Evolutionary conservation across 2,329 filamentous ascomycete species (phyloP), one percentile per base, ranked within the genome.

Genomic region (Chalaropsis thielavioides): DNA sequence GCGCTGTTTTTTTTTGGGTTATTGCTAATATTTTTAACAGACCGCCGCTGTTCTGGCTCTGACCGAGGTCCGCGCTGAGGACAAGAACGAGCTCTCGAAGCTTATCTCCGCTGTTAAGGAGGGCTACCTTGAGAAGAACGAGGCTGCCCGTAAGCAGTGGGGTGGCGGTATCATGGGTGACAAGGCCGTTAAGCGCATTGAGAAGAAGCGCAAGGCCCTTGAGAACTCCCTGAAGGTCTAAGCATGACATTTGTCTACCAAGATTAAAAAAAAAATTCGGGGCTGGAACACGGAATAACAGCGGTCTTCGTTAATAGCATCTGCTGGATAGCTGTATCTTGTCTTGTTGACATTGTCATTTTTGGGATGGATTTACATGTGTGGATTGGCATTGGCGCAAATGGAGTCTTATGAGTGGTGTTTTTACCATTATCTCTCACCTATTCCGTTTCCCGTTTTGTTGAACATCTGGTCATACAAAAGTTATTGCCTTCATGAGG

Each of bases 171-270:
- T 99, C 82, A 96, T 99, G 92, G 83, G 94, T 75, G 83, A 87
- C 77, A 99, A 99, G 90, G 92, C 94, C 76, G 85, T 84, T 79
- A 84, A 83, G 79, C 80, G 80, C 75, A 83, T 80, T 69, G 78
- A 80, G 78, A 96, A 96, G 89, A 90, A 90, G 83, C 84, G 88
- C 80, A 96, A 96, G 88, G 91, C 92, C 75, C 75, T 94, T 70
- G 94, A 97, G 81, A 80, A 79, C 75, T 92, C 94, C 77, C 91
- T 96, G 85, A 97, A 97, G 89, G 95, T 99, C 82, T 99, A 95
- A 77, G 70, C 70, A 71, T 71, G 66, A 64, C 49, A 62, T 40
- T 60, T 19, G 49, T 62, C 59, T 51, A 60, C 58, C 22, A 51
- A 67, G 13, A 13, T 41, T 41, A 63, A 63, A 43, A 38, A 61